Base-by-base conservation (phyloP, 768 basidiomycete species). In the Auricularia auricula-judae region DNA sequence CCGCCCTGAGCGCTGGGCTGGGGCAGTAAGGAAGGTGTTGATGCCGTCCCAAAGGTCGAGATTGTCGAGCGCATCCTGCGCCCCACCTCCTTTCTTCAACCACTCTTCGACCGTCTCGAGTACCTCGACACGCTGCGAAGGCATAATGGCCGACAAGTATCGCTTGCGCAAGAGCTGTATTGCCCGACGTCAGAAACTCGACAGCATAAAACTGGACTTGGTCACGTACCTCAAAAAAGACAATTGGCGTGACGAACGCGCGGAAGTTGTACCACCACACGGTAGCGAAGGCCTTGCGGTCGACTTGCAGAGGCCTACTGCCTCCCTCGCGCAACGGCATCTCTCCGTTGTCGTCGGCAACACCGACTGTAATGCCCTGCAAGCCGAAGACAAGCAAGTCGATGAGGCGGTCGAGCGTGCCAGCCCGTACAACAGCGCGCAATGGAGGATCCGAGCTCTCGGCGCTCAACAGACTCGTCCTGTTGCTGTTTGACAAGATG, bases 251-350 rank as follows among this genome's bases (percentile, higher is more conserved):
- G 8, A 93, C 83, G 68, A 93, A 91, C 69, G 88, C 90, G 51
- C 91, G 80, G 71, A 89, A 93, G 21, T 84, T 83, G 66, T 82
- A 86, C 89, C 91, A 93, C 89, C 91, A 93, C 2, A 90, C 82
- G 54, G 78, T 79, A 2, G 85, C 80, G 74, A 89, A 93, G 70
- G 92, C 91, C 1, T 71, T 76, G 56, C 84, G 81, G 75, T 93
- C 91, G 14, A 93, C 81, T 33, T 84, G 77, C 53, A 92, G 76
- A 60, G 89, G 85, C 39, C 89, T 78, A 0, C 87, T 88, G 76
- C 84, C 88, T 1, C 86, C 85, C 67, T 89, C 88, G 23, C 84
- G 77, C 53, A 93, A 73, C 0, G 89, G 85, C 77, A 88, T 90
- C 73, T 93, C 89, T 0, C 91, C 91, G 68, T 91, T 92, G 70